Conservation (phyloP, 345 rosid species). For the Linum tenue region DNA sequence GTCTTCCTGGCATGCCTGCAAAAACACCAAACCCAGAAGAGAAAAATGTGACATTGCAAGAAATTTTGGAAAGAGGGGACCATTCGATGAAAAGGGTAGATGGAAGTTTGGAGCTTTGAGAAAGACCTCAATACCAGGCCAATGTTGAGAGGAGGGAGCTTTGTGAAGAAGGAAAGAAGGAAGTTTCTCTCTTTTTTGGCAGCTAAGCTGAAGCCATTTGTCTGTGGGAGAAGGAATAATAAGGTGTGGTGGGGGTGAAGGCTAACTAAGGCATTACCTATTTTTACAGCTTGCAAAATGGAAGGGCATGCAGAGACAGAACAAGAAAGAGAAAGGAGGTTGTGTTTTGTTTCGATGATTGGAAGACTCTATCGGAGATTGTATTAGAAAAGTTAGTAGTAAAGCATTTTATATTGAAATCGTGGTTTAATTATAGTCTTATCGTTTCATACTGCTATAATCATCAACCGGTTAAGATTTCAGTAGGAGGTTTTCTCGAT, state of each 20-base stretch:
- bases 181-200: neutral
- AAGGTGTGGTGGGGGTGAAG: too few species aligned
- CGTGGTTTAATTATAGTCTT: too few species aligned
- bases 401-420: too few species aligned
- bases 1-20: constrained; percentile 36
- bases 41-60: neutral
- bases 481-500: too few species aligned
- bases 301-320: neutral
- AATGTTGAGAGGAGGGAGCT: neutral
- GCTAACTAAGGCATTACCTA: too few species aligned
- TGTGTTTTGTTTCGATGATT: too few species aligned
- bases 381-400: too few species aligned
- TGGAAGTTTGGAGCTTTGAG: neutral
- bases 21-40: neutral
- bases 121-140: neutral
- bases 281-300: neutral
- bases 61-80: neutral
- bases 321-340: neutral
- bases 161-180: neutral
- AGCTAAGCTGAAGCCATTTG: neutral
- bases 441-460: too few species aligned
- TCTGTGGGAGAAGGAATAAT: too few species aligned
- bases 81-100: neutral
- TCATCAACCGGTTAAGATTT: too few species aligned
- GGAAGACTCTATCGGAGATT: too few species aligned